Percentiles rank a stretch among this genome's conserved stretches.
Conservation (phyloP, 2,329 filamentous ascomycete species). For the Didymellaceae sp. region DNA sequence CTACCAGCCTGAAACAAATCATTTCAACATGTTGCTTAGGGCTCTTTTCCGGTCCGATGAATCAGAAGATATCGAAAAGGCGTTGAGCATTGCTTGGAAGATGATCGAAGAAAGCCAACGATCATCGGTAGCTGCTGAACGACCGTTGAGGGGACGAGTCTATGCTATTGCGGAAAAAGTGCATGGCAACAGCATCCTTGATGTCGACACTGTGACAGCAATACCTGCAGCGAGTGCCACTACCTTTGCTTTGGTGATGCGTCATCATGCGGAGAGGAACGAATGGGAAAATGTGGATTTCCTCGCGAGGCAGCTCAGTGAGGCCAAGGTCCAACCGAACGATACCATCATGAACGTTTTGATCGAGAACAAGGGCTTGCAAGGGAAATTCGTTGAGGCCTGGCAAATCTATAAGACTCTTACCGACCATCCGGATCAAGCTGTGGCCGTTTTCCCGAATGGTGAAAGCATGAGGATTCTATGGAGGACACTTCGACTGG, state of each 20-base stretch:
- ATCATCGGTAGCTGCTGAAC: constrained; percentile 1
- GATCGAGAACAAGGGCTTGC: constrained; percentile 38
- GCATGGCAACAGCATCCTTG: neutral
- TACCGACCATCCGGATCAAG: constrained; percentile 27
- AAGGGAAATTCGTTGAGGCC: constrained; percentile 38
- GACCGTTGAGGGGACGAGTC: neutral
- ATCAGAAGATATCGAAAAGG: constrained; percentile 30
- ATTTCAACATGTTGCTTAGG: constrained; percentile 82
- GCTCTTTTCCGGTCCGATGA: constrained; percentile 69
- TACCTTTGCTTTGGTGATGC: constrained; percentile 43
- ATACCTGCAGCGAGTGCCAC: constrained; percentile 37
- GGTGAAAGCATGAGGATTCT: constrained; percentile 39
- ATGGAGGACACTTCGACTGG: constrained; percentile 44
- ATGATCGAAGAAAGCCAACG: constrained; percentile 40
- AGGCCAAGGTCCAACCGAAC: constrained; percentile 30
- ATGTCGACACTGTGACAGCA: constrained; percentile 8
- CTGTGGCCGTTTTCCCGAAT: constrained; percentile 35
- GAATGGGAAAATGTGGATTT: constrained; percentile 48
- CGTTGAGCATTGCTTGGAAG: constrained; percentile 45
- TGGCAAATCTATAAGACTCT: constrained; percentile 39
- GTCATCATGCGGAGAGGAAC: constrained; percentile 34
- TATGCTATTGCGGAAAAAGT: constrained; percentile 8
- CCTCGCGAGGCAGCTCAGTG: constrained; percentile 34
- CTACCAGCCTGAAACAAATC: constrained; percentile 72
- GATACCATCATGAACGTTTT: constrained; percentile 42